Base-by-base conservation (phyloP, 2,329 filamentous ascomycete genomes). In the Trichophyton rubrum region DNA sequence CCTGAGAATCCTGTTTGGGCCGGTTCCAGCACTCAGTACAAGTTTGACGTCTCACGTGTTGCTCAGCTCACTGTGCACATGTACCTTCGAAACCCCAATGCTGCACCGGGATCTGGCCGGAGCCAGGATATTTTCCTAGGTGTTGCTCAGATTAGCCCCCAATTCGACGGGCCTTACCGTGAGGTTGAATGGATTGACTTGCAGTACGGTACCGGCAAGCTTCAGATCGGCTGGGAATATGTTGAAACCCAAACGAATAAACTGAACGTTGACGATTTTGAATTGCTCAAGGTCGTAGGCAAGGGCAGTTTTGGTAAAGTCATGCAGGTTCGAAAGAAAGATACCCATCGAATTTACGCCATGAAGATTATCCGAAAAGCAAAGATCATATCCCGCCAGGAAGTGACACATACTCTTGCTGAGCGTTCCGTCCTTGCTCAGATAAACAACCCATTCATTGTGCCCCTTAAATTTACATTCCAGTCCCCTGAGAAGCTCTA, bases 401-500 rank as follows among this genome's bases (percentile, higher is more conserved):
- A 99, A 80, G 93, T 99, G 45, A 90, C 91, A 35, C 93, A 99
- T 72, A 99, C 93, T 3, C 82, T 99, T 41, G 93, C 93, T 22
- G 93, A 99, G 76, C 85, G 93, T 71, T 97, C 92, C 13, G 93
- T 99, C 60, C 85, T 99, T 68, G 90, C 93, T 9, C 93, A 99
- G 80, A 99, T 99, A 79, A 97, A 97, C 84, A 99, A 96, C 69
- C 93, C 93, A 4, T 99, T 99, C 77, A 99, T 99, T 70, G 93
- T 97, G 6, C 93, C 93, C 1, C 83, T 99, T 68, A 99, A 99
- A 74, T 99, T 99, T 75, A 96, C 92, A 27, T 99, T 99, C 82
- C 93, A 99, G 72, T 96, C 92, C 13, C 93, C 93, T 1, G 93
- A 97, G 77, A 97, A 97, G 80, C 84, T 99, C 40, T 99, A 99